These are phyloP conservation scores for Solanum sparsipilum DNA, from an alignment of 257 asterid genomes.

Conservation along the genomic window DNA sequence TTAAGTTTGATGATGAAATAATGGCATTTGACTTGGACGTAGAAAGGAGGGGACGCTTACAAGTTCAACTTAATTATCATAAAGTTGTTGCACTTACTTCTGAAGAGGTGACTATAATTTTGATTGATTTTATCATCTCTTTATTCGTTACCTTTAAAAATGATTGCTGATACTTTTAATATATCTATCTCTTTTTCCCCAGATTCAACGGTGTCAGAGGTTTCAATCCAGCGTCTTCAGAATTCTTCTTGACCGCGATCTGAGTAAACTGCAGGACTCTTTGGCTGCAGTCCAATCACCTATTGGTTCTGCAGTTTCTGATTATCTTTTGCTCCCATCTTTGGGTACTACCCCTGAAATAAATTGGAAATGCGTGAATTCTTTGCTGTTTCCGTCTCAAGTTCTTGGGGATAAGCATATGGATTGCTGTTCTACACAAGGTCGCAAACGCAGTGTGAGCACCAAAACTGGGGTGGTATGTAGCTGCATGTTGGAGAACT, in stretches of 20 bases:
- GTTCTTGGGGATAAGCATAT: slow-evolving; percentile 5
- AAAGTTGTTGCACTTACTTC: slow-evolving; percentile 23
- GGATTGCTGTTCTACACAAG: background rate
- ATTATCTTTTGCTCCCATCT: slow-evolving; percentile 67
- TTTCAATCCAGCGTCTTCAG: slow-evolving; percentile 43
- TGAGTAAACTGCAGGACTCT: slow-evolving; percentile 20
- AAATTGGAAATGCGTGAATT: slow-evolving; percentile 46
- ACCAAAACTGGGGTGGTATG: slow-evolving; percentile 46
- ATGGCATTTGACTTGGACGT: slow-evolving; percentile 34
- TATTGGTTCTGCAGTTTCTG: slow-evolving; percentile 14
- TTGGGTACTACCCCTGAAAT: slow-evolving; percentile 9
- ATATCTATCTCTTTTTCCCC: slow-evolving; percentile 5
- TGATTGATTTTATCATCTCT: background rate
- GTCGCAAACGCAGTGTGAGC: slow-evolving; percentile 15
- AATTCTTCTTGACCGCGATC: slow-evolving; percentile 38
- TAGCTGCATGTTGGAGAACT: slow-evolving; percentile 44
- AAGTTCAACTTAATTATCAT: slow-evolving; percentile 15
- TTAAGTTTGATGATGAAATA: slow-evolving; percentile 26
- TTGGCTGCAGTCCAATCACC: background rate
- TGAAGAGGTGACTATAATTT: slow-evolving; percentile 26
- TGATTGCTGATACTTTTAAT: background rate
- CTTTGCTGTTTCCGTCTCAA: slow-evolving; percentile 14
- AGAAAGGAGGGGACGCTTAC: slow-evolving; percentile 35
- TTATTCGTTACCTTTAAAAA: background rate
- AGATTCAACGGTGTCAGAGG: slow-evolving; percentile 42